A percentile compares a stretch with the other conserved stretches of the same genome.
Conservation (phyloP, 2,329 filamentous ascomycete species). For the Colletotrichum shisoi region DNA sequence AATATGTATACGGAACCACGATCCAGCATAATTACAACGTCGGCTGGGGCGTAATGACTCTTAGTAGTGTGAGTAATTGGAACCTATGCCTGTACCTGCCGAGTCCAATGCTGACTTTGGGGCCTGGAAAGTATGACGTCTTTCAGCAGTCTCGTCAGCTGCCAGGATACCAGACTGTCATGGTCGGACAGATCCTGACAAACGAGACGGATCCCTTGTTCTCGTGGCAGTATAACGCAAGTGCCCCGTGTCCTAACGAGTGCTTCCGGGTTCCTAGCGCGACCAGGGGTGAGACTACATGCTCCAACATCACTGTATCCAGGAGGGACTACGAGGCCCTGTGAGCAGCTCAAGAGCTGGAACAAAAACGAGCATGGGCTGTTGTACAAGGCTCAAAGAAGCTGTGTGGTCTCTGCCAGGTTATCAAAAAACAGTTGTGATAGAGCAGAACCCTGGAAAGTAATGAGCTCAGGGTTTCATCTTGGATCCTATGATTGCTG, state of each 20-base stretch:
- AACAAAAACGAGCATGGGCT: not conserved
- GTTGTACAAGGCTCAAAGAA: not conserved
- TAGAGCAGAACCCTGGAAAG: no score
- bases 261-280: conserved; percentile 27
- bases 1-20: conserved; percentile 63
- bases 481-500: no score
- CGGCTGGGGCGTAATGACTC: conserved; percentile 27
- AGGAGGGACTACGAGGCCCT: conserved; percentile 21
- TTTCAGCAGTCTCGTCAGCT: conserved; percentile 55
- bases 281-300: conserved; percentile 23
- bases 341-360: not conserved
- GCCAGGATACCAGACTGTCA: conserved; percentile 44
- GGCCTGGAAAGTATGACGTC: conserved; percentile 51
- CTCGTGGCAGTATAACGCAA: conserved; percentile 60
- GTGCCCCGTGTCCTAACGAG: conserved; percentile 30
- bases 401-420: not conserved
- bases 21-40: conserved; percentile 54
- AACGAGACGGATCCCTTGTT: conserved; percentile 65
- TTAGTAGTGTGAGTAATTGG: conserved; percentile 22
- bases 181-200: conserved; percentile 56
- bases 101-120: conserved; percentile 42
- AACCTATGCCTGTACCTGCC: accelerated
- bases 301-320: conserved; percentile 21
- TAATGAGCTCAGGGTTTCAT: no score
- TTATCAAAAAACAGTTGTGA: no score